A percentile compares a stretch with the other conserved stretches of the same genome.
Evolutionary conservation across 2,329 filamentous ascomycete genomes (phyloP).

Genomic region (Teratosphaeria zuluensis): DNA sequence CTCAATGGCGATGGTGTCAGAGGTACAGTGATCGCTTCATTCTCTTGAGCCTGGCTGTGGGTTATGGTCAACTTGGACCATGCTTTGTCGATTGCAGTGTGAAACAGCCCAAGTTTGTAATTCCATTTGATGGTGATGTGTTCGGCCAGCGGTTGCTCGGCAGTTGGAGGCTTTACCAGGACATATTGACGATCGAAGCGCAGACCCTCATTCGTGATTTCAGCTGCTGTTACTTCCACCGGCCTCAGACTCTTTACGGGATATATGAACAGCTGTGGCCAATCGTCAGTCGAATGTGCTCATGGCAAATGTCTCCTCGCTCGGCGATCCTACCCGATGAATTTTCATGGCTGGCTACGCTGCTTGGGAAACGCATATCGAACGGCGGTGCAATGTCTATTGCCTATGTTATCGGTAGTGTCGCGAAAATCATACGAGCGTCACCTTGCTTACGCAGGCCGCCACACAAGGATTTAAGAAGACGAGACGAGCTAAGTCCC

Average conservation of each 20-base stretch:
- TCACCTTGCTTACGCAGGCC: neutral
- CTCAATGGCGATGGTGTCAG: slow-evolving; percentile 23
- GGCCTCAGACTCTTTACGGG: slow-evolving; percentile 24
- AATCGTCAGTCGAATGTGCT: neutral
- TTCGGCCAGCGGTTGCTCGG: slow-evolving; percentile 20
- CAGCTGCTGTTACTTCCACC: slow-evolving; percentile 23
- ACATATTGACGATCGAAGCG: slow-evolving; percentile 27
- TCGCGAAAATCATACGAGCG: neutral
- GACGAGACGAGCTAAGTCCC: neutral
- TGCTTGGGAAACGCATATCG: neutral
- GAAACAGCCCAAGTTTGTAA: slow-evolving; percentile 24
- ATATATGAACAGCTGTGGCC: slow-evolving; percentile 24
- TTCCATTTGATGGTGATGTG: slow-evolving; percentile 28
- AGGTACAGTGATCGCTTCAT: slow-evolving; percentile 18
- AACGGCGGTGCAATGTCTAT: neutral
- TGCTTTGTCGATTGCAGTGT: slow-evolving; percentile 22
- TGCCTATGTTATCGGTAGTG: neutral
- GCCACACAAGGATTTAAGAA: neutral
- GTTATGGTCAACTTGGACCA: slow-evolving; percentile 28
- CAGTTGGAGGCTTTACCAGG: slow-evolving; percentile 23
- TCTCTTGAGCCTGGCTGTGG: slow-evolving; percentile 19
- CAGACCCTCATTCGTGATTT: slow-evolving; percentile 27
- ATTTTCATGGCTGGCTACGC: slow-evolving; percentile 20
- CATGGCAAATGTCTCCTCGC: neutral
- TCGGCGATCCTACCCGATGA: slow-evolving; percentile 17